These are phyloP conservation scores for Hericium coralloides DNA, from an alignment of 768 basidiomycete species.

Conservation along the genomic window DNA sequence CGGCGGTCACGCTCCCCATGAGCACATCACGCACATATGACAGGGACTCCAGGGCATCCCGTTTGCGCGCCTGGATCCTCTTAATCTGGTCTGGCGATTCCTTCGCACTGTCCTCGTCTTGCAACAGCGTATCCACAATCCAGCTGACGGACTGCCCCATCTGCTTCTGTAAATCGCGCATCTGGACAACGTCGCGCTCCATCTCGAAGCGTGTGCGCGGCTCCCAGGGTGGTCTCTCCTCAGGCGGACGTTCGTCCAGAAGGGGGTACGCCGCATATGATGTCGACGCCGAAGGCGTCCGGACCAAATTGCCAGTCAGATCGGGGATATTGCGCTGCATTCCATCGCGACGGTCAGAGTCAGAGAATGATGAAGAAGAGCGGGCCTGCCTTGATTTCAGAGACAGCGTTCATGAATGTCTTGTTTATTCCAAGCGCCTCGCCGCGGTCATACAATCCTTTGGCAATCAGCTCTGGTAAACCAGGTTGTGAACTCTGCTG, in stretches of 20 bases:
- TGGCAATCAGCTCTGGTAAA: slow-evolving; percentile 63
- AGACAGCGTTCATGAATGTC: slow-evolving; percentile 71
- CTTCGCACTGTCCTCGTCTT: slow-evolving; percentile 35
- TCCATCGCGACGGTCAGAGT: slow-evolving; percentile 3
- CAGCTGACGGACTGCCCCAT: slow-evolving; percentile 65
- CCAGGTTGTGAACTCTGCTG: slow-evolving; percentile 32
- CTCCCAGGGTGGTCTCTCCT: slow-evolving; percentile 63
- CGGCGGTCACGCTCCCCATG: slow-evolving; percentile 36
- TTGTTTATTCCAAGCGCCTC: slow-evolving; percentile 82
- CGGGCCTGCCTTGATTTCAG: slow-evolving; percentile 57
- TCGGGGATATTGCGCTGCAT: slow-evolving; percentile 79
- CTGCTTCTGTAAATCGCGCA: slow-evolving; percentile 49
- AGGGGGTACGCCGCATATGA: slow-evolving; percentile 50
- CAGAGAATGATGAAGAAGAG: not conserved
- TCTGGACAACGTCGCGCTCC: slow-evolving; percentile 48
- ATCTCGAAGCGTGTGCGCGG: slow-evolving; percentile 61
- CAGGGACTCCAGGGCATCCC: slow-evolving; percentile 67
- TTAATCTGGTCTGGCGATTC: slow-evolving; percentile 31
- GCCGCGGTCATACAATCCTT: slow-evolving; percentile 64
- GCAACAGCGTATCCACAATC: slow-evolving; percentile 64
- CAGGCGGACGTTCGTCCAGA: slow-evolving; percentile 44
- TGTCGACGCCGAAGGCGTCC: slow-evolving; percentile 37
- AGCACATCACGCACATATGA: slow-evolving; percentile 73
- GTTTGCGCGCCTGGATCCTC: slow-evolving; percentile 34
- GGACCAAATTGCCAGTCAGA: slow-evolving; percentile 57